phyloP scores from a whole-genome alignment of 139 green algal genomes.

The Volvox reticuliferus region DNA sequence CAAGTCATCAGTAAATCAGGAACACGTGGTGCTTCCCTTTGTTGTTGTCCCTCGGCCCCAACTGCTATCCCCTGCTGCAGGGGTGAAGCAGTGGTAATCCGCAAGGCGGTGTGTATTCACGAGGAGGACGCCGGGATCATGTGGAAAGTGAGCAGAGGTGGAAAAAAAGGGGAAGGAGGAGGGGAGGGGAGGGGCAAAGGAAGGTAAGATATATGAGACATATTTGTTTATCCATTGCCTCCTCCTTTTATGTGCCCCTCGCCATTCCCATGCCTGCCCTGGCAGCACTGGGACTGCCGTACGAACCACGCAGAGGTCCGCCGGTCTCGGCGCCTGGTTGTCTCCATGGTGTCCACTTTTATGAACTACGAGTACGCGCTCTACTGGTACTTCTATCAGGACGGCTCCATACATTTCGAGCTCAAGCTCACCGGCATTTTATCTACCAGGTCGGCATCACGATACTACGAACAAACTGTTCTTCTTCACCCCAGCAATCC shows the following conservation, averaged over 20 bases:
- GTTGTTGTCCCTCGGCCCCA: not conserved
- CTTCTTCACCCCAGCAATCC: too few species aligned
- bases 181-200: not conserved
- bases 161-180: not conserved
- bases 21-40: not conserved
- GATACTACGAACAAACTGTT: too few species aligned
- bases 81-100: slow-evolving; percentile 73
- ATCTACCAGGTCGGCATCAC: slow-evolving; percentile 68
- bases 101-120: slow-evolving; percentile 90
- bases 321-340: slow-evolving; percentile 78
- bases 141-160: slow-evolving; percentile 77
- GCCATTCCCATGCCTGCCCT: not conserved
- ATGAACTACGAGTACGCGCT: slow-evolving; percentile 89
- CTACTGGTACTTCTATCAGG: slow-evolving; percentile 83
- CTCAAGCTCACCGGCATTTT: slow-evolving; percentile 93
- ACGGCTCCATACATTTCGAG: slow-evolving; percentile 87
- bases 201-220: not conserved
- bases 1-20: too few species aligned
- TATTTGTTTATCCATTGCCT: not conserved
- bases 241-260: not conserved
- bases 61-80: slow-evolving; percentile 2
- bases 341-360: slow-evolving; percentile 83
- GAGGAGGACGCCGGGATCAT: slow-evolving; percentile 90
- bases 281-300: slow-evolving; percentile 48
- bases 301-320: slow-evolving; percentile 50